phyloP scores from a whole-genome alignment of 2,329 filamentous ascomycete genomes.

The Diaporthe vexans region DNA sequence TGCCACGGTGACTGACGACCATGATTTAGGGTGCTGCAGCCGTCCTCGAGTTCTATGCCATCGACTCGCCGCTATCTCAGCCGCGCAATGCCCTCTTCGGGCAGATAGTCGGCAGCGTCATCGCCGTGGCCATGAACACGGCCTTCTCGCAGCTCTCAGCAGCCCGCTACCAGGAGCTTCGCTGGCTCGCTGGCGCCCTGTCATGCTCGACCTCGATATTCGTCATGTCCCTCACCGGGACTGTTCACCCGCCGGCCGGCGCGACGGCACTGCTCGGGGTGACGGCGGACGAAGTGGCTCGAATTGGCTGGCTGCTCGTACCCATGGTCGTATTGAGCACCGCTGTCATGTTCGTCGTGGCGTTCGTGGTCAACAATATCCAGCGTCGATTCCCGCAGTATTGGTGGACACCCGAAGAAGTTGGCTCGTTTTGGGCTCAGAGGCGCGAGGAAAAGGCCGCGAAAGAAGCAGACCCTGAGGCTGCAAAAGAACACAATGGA shows the following conservation, averaged over 20 bases:
- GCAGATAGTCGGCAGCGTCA: slow-evolving; percentile 73
- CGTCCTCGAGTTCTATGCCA: slow-evolving; percentile 80
- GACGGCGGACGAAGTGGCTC: slow-evolving; percentile 65
- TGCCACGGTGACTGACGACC: slow-evolving; percentile 16
- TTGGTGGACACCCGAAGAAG: slow-evolving; percentile 73
- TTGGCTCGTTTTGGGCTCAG: slow-evolving; percentile 45
- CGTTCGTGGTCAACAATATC: slow-evolving; percentile 78
- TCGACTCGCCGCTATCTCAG: slow-evolving; percentile 80
- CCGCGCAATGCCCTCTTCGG: slow-evolving; percentile 78
- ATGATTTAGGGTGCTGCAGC: slow-evolving; percentile 76
- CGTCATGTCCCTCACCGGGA: slow-evolving; percentile 78
- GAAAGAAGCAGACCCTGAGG: not conserved
- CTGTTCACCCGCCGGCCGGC: slow-evolving; percentile 80
- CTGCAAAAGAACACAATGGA: not conserved
- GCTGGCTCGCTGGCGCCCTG: slow-evolving; percentile 75
- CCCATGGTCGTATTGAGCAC: slow-evolving; percentile 73
- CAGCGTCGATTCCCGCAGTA: slow-evolving; percentile 76
- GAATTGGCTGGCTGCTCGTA: slow-evolving; percentile 78
- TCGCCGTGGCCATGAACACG: slow-evolving; percentile 74
- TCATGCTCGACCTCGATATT: slow-evolving; percentile 74
- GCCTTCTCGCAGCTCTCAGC: slow-evolving; percentile 68
- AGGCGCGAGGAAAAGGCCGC: not conserved
- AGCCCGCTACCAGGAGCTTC: slow-evolving; percentile 62
- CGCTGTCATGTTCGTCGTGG: slow-evolving; percentile 72
- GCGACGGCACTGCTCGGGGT: slow-evolving; percentile 80